Evolutionary conservation across 2,329 filamentous ascomycete species (phyloP), one percentile per base, ranked within the genome.

Genomic region (Tolypocladium amazonense): DNA sequence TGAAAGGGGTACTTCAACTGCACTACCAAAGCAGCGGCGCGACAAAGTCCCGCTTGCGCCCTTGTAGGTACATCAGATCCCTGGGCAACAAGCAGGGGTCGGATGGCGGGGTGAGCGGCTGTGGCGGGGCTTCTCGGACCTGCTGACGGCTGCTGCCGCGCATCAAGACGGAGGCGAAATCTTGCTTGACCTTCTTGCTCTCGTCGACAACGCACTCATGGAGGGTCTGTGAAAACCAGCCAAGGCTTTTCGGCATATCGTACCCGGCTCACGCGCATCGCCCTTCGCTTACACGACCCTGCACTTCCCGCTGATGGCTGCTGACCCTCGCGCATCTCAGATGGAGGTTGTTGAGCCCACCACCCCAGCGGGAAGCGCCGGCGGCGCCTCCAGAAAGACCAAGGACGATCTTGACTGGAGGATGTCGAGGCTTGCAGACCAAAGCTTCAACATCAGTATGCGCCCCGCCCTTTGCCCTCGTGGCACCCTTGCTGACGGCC

Each of bases 331-430:
- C 37, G 61, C 62, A 41, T 65, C 65, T 20, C 62, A 65, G 54
- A 64, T 68, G 50, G 64, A 65, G 55, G 64, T 64, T 58, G 60
- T 64, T 56, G 66, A 62, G 50, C 61, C 62, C 11, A 59, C 57
- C 9, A 62, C 62, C 12, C 58, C 59, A 0, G 61, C 53, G 35
- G 58, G 55, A 3, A 56, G 55, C 52, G 61, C 62, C 61, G 65
- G 67, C 54, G 62, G 62, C 64, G 68, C 70, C 57, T 69, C 70
- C 18, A 73, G 72, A 63, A 74, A 77, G 66, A 69, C 70, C 58
- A 75, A 68, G 54, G 79, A 82, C 9, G 80, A 82, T 53, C 70
- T 68, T 45, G 76, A 80, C 5, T 58, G 62, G 5, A 65, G 69
- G 12, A 76, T 72, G 52, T 60, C 70, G 2, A 75, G 68, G 25